Base-by-base conservation (phyloP, 345 rosid genomes). In the Moricandia arvensis region DNA sequence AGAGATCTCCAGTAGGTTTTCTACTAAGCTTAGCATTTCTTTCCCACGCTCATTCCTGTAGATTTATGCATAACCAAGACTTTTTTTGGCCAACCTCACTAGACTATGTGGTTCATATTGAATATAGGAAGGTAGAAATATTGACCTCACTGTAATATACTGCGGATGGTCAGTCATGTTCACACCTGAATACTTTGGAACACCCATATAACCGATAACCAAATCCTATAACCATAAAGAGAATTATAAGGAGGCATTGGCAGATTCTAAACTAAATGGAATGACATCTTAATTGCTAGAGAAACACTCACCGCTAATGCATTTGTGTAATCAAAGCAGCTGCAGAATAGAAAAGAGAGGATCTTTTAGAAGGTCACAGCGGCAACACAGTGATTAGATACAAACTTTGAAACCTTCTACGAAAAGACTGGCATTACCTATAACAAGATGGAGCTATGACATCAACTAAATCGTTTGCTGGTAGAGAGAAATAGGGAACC, bases 401-500 rank as follows among this genome's bases (percentile, higher is more conserved):
- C 10, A 59, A 27, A 15, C 0, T 38, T 53, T 3, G 17, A 12
- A 62, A 31, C 49, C 4, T 61, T 17, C n/a, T 38, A 57, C 26
- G 34, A 54, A 55, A 49, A 65, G 47, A 38, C 35, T 68, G 38
- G 66, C 55, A 79, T 79, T 79, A 91, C 97, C 98, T 94, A 77
- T 94, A 94, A 80, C 98, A 94, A 66, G 98, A 91, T 65, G 97
- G 96, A 75, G 97, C 97, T 63, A 90, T 94, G 72, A 90, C 96
- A 83, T 94, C 95, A 57, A 87, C 95, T 73, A 90, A 87, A 16
- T 91, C 95, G 21, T 87, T 94, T 76, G 98, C 95, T 70, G 97
- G 97, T 78, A 94, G 90, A 86, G 88, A 90, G 90, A 94, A 94
- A 89, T 94, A 94, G 74, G 97, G 98, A 83, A 91, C 98, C 98